Conservation (phyloP, 805 yeast species). For the Candida oleophila region DNA sequence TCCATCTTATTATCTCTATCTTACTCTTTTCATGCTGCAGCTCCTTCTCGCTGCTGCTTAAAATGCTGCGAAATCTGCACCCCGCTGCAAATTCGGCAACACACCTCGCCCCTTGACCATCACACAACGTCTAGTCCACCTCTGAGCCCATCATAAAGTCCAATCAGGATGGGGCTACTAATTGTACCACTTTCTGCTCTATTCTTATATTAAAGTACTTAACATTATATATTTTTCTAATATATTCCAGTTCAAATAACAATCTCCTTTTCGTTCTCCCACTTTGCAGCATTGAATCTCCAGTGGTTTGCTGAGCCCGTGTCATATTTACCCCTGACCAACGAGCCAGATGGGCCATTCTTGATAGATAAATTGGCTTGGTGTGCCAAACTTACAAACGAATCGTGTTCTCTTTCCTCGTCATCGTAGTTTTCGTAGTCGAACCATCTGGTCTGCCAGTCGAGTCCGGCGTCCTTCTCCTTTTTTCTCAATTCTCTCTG, state of each 20-base stretch:
- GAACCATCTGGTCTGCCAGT: constrained; percentile 88
- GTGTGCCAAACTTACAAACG: constrained; percentile 35
- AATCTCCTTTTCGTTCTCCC: constrained; percentile 62
- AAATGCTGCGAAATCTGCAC: too few relatives aligned
- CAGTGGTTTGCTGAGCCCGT: constrained; percentile 57
- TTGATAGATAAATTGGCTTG: constrained; percentile 57
- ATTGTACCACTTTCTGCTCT: too few relatives aligned
- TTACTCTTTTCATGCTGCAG: too few relatives aligned
- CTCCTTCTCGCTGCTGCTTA: too few relatives aligned
- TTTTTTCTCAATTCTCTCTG: constrained; percentile 80
- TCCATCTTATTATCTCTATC: too few relatives aligned
- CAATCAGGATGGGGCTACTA: too few relatives aligned
- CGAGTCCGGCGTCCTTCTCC: constrained; percentile 61
- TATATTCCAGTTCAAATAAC: constrained; percentile 25
- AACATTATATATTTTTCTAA: too few relatives aligned
- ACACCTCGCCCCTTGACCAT: too few relatives aligned
- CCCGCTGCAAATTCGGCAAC: too few relatives aligned
- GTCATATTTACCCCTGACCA: constrained; percentile 55
- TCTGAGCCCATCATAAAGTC: too few relatives aligned
- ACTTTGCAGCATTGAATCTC: constrained; percentile 59
- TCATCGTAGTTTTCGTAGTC: constrained; percentile 35
- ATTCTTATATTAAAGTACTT: too few relatives aligned
- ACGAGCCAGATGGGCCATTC: constrained; percentile 68
- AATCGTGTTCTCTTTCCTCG: constrained; percentile 20
- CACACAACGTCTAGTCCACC: too few relatives aligned